phyloP scores from a whole-genome alignment of 2,329 filamentous ascomycete species.

The Xylaria sp. region DNA sequence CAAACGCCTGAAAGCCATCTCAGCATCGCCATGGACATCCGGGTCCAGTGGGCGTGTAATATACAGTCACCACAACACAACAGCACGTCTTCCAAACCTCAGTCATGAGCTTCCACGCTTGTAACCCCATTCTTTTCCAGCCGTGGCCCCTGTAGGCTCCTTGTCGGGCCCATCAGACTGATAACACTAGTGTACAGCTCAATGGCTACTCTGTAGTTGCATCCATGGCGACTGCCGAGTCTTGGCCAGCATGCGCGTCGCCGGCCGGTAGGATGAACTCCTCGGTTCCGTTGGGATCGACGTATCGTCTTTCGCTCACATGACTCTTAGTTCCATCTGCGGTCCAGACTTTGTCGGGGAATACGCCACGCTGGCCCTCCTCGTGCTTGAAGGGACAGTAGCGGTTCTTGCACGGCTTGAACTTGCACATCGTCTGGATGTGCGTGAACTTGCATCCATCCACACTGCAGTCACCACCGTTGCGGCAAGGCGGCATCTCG shows the following conservation, averaged over 20 bases:
- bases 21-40: slow-evolving; percentile 1
- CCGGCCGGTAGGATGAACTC: slow-evolving; percentile 65
- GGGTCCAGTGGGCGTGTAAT: not conserved
- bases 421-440: slow-evolving; percentile 77
- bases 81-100: slow-evolving; percentile 2
- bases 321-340: slow-evolving; percentile 58
- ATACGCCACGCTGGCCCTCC: slow-evolving; percentile 80
- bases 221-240: slow-evolving; percentile 16
- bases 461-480: slow-evolving; percentile 80
- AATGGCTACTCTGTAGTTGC: slow-evolving; percentile 16
- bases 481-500: slow-evolving; percentile 78
- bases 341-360: slow-evolving; percentile 89
- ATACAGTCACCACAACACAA: slow-evolving; percentile 20
- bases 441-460: slow-evolving; percentile 88
- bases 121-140: not conserved
- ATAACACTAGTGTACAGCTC: not conserved
- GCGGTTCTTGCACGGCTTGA: slow-evolving; percentile 86
- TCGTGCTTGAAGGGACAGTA: slow-evolving; percentile 84
- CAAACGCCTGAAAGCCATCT: slow-evolving; percentile 7
- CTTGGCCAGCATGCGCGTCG: slow-evolving; percentile 35
- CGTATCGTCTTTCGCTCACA: slow-evolving; percentile 84
- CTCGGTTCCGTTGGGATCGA: slow-evolving; percentile 61
- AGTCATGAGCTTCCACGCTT: slow-evolving; percentile 6
- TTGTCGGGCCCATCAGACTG: not conserved
- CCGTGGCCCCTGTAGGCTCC: not conserved